These are phyloP conservation scores for Colletotrichum theobromicola DNA, from an alignment of 2,329 filamentous ascomycete species.

Conservation along the genomic window DNA sequence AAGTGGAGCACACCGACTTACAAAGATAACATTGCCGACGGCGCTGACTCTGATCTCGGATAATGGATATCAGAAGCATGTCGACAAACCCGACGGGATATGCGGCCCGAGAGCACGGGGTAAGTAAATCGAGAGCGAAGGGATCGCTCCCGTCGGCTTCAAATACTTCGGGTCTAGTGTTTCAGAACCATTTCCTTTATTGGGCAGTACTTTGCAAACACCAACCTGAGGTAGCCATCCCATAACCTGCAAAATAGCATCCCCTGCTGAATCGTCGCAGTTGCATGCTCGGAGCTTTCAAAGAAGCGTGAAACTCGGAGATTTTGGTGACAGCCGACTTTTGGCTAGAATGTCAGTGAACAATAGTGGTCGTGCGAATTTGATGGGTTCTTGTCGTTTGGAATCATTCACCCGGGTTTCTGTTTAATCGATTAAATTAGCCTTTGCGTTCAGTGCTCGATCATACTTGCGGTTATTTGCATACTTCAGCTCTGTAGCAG, in stretches of 20 bases:
- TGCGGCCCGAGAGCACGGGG: too few species aligned
- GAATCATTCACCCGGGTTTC: not conserved
- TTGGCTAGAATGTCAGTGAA: not conserved
- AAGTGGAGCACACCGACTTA: not conserved
- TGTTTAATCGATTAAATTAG: not conserved
- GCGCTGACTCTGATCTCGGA: not conserved
- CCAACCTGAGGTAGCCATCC: too few species aligned
- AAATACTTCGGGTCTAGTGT: not conserved
- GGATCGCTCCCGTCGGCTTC: not conserved
- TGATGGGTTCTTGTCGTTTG: not conserved
- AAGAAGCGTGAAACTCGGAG: not conserved
- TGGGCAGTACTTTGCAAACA: not conserved
- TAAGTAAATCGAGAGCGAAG: not conserved
- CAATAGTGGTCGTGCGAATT: rapidly evolving
- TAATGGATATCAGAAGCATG: rapidly evolving
- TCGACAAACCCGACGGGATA: not conserved
- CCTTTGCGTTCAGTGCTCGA: not conserved
- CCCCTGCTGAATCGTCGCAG: not conserved
- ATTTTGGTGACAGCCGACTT: not conserved
- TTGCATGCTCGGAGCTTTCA: not conserved
- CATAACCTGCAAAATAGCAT: not conserved
- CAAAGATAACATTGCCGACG: not conserved
- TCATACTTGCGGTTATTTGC: not conserved
- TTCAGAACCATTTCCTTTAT: not conserved
- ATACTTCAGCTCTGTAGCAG: not conserved